Evolutionary conservation across 148 eudicot species (phyloP).

Genomic region (Beta vulgaris): DNA sequence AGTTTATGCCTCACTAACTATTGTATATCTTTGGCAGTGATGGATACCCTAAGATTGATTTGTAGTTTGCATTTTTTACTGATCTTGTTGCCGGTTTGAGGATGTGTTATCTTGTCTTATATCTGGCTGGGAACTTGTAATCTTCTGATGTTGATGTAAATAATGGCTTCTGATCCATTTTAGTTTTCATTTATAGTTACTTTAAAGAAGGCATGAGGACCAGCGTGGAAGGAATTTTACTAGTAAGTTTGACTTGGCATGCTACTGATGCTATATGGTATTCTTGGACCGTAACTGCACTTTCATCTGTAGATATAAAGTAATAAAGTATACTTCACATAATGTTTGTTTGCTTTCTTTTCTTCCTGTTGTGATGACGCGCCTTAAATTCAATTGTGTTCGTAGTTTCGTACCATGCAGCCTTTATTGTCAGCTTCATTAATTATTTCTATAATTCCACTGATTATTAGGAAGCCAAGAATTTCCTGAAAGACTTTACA

Average conservation of each 20-base stretch:
- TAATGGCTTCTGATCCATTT: too few species aligned
- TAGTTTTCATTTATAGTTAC: slow-evolving; percentile 51
- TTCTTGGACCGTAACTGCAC: neutral
- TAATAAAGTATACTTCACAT: neutral
- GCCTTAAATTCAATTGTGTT: neutral
- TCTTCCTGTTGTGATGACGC: neutral
- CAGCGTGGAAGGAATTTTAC: slow-evolving; percentile 86
- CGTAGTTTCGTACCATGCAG: neutral
- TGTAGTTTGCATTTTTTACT: neutral
- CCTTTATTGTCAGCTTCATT: neutral
- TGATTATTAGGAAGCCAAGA: neutral
- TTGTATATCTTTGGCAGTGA: neutral
- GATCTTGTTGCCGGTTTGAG: slow-evolving; percentile 1
- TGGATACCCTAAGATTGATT: neutral
- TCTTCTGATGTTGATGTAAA: neutral
- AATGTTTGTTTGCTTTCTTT: neutral
- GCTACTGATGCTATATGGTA: neutral
- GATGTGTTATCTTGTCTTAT: neutral
- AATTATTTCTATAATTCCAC: neutral
- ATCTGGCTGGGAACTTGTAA: neutral
- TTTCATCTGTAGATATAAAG: neutral
- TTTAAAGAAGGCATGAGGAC: slow-evolving; percentile 98
- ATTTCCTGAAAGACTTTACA: neutral
- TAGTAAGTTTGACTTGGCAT: slow-evolving; percentile 41
- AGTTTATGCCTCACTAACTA: neutral